A percentile compares a stretch with the other conserved stretches of the same genome.
Conservation (phyloP, 441 rosid species). For the Gossypium schwendimanii region DNA sequence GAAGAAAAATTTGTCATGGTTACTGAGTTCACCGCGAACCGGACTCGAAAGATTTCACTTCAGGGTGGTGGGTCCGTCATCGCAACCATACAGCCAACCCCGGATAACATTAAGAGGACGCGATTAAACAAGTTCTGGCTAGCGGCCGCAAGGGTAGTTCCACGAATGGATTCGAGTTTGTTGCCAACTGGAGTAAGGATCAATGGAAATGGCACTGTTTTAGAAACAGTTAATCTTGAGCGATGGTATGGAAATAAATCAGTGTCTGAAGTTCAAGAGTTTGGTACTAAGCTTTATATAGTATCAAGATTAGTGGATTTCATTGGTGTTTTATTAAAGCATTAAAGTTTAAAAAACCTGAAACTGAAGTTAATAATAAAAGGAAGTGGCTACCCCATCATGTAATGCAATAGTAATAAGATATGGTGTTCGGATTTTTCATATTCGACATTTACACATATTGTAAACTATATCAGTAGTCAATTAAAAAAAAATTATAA, state of each 20-base stretch:
- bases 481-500: no score
- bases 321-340: neutral
- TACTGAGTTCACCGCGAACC: neutral
- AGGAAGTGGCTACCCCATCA: no score
- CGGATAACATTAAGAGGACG: constrained; percentile 1
- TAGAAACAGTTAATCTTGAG: neutral
- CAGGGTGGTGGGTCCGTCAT: neutral
- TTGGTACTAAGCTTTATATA: neutral
- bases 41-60: neutral
- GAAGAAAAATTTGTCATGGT: neutral
- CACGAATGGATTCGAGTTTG: neutral
- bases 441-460: no score
- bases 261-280: constrained; percentile 8
- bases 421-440: no score
- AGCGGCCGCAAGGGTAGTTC: neutral
- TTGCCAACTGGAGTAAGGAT: neutral
- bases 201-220: neutral
- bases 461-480: no score
- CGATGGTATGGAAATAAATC: neutral
- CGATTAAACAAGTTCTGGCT: neutral
- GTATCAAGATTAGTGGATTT: constrained; percentile 3
- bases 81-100: neutral
- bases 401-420: no score
- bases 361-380: no score
- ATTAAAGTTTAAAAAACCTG: neutral